A percentile compares a stretch with the other conserved stretches of the same genome.
These are phyloP conservation scores for Globisporangium takayamanum DNA, from an alignment of 352 stramenopile genomes.

Conservation along the genomic window DNA sequence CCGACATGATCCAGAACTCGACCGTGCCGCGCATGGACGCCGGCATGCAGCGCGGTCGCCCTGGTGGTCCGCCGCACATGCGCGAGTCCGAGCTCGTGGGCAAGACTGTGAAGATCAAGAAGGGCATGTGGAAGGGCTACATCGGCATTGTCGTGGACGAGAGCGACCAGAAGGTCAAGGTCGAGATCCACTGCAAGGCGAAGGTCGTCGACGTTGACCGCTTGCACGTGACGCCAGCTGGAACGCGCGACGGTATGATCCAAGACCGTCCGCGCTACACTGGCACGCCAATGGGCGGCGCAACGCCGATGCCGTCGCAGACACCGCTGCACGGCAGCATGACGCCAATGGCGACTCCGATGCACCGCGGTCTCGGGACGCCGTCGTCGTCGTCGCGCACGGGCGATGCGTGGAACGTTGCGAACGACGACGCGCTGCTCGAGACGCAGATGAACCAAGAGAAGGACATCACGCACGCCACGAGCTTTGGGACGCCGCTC, in stretches of 20 bases:
- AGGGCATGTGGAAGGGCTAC: conserved; percentile 89
- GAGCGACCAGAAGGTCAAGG: conserved; percentile 87
- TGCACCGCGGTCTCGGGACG: conserved; percentile 78
- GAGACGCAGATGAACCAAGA: conserved; percentile 88
- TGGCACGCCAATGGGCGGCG: conserved; percentile 70
- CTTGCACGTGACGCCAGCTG: conserved; percentile 69
- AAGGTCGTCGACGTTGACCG: conserved; percentile 85
- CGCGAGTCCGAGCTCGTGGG: conserved; percentile 78
- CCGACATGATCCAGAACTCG: conserved; percentile 84
- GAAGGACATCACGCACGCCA: conserved; percentile 86
- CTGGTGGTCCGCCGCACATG: conserved; percentile 23
- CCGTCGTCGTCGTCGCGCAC: conserved; percentile 51
- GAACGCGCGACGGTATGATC: conserved; percentile 69
- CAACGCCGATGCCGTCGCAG: conserved; percentile 74
- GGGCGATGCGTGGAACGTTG: conserved; percentile 80
- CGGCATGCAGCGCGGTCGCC: conserved; percentile 29
- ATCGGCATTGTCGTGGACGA: conserved; percentile 89
- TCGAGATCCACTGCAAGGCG: conserved; percentile 88
- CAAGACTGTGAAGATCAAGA: conserved; percentile 90
- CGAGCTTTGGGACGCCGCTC: conserved; percentile 77
- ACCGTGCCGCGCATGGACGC: conserved; percentile 60
- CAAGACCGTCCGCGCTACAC: conserved; percentile 66
- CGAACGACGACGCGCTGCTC: conserved; percentile 80
- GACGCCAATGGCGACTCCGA: conserved; percentile 82
- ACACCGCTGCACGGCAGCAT: conserved; percentile 82